phyloP scores from a whole-genome alignment of 2,329 filamentous ascomycete species.

The Diaporthe sp. region DNA sequence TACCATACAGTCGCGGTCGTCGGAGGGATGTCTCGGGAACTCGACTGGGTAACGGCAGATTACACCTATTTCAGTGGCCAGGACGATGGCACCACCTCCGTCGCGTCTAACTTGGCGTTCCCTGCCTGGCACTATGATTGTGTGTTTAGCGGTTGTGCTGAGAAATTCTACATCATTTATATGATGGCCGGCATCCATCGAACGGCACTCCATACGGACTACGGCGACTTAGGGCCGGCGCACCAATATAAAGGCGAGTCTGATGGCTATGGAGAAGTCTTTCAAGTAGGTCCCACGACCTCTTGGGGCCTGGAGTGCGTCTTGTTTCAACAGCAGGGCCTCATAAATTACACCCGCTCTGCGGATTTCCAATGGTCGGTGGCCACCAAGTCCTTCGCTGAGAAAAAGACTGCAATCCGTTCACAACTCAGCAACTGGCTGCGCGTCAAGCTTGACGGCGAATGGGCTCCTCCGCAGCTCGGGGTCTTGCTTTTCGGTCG shows the following conservation, averaged over 20 bases:
- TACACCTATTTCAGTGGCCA: too few relatives aligned
- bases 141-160: too few relatives aligned
- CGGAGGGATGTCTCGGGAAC: too few relatives aligned
- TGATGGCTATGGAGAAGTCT: not conserved
- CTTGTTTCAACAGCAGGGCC: not conserved
- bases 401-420: not conserved
- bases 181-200: too few relatives aligned
- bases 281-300: rapidly evolving
- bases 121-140: too few relatives aligned
- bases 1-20: too few relatives aligned
- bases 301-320: not conserved
- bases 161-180: too few relatives aligned
- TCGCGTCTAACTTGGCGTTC: too few relatives aligned
- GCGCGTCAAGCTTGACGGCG: not conserved
- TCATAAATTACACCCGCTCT: not conserved
- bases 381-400: not conserved
- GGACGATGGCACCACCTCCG: too few relatives aligned
- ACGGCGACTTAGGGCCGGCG: too few relatives aligned
- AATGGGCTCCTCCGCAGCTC: not conserved
- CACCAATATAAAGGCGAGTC: not conserved
- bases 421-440: not conserved
- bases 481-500: not conserved
- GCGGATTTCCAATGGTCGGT: not conserved
- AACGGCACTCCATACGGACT: too few relatives aligned
- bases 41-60: too few relatives aligned